Base-by-base conservation (phyloP, 1,139 yeast genomes). In the Wickerhamomyces sp. region DNA sequence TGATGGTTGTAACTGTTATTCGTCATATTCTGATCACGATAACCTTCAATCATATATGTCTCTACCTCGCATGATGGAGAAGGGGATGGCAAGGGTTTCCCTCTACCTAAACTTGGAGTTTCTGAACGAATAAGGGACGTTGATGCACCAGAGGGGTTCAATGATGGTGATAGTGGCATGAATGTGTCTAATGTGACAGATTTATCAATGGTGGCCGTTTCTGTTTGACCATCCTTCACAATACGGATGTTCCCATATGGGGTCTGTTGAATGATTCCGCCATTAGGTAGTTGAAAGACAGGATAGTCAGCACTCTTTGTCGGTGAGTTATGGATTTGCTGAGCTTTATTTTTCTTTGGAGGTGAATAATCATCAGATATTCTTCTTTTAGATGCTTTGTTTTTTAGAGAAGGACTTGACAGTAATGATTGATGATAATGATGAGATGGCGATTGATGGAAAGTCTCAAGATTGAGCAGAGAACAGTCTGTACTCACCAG, bases 231-330 rank as follows among this genome's bases (percentile, higher is more conserved):
- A 8, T 49, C 48, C 18, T 45, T 46, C 18, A 49, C 38, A 1
- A 48, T 49, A 6, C 52, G 44, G 11, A 70, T 58, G 45, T 67
- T 67, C 4, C 87, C 87, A 71, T 82, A 76, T 7, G 87, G 86
- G 0, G 85, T 78, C 45, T 80, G 77, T 58, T 80, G 81, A 42
- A 81, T 73, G 27, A 71, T 67, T 0, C 86, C 86, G 7, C 87
- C 87, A 23, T 79, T 79, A 2, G 87, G 87, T 49, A 79, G 85
- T 45, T 72, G 67, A 55, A 77, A 81, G 42, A 75, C 70, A 4
- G 86, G 84, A 77, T 82, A 81, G 47, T 79, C 82, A 37, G 71
- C 49, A 37, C 44, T 42, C 32, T 27, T 37, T 40, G 33, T 27
- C 15, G 14, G 31, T 31, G 13, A 33, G 7, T 32, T 36, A 23